Conservation (phyloP, 805 yeast species). For the Phaffomyces opuntiae region DNA sequence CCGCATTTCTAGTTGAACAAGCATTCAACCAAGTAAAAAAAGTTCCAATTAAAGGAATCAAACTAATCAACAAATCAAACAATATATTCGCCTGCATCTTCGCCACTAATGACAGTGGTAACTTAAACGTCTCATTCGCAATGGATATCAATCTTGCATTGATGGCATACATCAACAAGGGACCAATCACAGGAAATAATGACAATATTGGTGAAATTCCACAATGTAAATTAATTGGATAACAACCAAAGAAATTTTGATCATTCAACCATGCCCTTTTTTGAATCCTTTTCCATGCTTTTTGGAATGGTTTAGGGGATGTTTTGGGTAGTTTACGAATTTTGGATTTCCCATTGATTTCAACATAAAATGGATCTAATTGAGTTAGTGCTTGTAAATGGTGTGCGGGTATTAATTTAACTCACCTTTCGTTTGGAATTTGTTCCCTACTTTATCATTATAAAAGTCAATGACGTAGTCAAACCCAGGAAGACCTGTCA, state of each 20-base stretch:
- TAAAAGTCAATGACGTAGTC: slow-evolving; percentile 47
- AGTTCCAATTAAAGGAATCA: slow-evolving; percentile 78
- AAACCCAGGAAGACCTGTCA: slow-evolving; percentile 53
- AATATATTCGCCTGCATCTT: slow-evolving; percentile 72
- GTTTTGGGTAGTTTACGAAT: slow-evolving; percentile 55
- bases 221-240: slow-evolving; percentile 64
- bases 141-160: slow-evolving; percentile 60
- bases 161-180: slow-evolving; percentile 68
- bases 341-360: slow-evolving; percentile 43
- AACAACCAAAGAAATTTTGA: slow-evolving; percentile 73
- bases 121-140: slow-evolving; percentile 48
- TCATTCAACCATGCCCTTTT: slow-evolving; percentile 84
- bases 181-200: slow-evolving; percentile 80
- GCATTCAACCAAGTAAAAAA: slow-evolving; percentile 75
- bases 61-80: slow-evolving; percentile 64
- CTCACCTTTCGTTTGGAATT: slow-evolving; percentile 43
- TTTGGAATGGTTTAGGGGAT: slow-evolving; percentile 51
- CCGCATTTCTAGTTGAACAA: slow-evolving; percentile 87
- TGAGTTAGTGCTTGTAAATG: too few relatives aligned
- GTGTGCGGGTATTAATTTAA: background rate
- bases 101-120: slow-evolving; percentile 55
- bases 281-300: slow-evolving; percentile 68
- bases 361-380: slow-evolving; percentile 56
- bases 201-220: slow-evolving; percentile 74
- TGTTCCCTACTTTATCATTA: slow-evolving; percentile 64